These are phyloP conservation scores for Leccinum cinnamomeum DNA, from an alignment of 1,284 basidiomycete genomes.

Conservation along the genomic window DNA sequence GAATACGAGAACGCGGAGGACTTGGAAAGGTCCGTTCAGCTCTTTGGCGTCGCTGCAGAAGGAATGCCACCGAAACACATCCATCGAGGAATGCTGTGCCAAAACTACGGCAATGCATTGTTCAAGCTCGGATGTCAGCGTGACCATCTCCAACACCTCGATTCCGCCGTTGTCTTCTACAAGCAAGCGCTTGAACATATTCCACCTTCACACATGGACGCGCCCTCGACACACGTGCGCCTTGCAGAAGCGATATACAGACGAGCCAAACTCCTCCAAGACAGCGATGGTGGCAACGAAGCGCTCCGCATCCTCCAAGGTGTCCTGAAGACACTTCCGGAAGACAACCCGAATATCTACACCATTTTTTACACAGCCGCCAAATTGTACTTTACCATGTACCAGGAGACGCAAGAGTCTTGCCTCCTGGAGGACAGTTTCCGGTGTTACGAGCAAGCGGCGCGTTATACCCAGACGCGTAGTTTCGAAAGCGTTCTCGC, in stretches of 20 bases:
- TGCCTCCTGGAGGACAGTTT: conserved; percentile 20
- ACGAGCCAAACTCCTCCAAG: background rate
- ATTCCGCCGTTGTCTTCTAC: conserved; percentile 16
- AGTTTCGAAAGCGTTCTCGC: conserved; percentile 7
- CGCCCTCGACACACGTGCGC: background rate
- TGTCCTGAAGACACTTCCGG: conserved; percentile 5
- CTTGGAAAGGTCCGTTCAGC: conserved; percentile 11
- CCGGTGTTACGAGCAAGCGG: conserved; percentile 14
- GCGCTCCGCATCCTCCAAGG: conserved; percentile 2
- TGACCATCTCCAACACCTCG: conserved; percentile 6
- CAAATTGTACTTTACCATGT: background rate
- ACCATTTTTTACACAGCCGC: conserved; percentile 1
- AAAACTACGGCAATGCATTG: conserved; percentile 16
- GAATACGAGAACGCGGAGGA: conserved; percentile 7
- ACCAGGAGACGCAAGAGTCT: background rate
- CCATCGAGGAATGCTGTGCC: conserved; percentile 9
- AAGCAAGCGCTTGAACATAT: conserved; percentile 9
- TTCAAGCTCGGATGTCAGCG: conserved; percentile 4
- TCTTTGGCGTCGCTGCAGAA: conserved; percentile 14
- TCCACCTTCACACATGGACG: conserved; percentile 17
- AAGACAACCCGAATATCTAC: conserved; percentile 3
- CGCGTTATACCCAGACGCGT: background rate
- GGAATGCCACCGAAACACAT: conserved; percentile 19
- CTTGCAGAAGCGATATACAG: conserved; percentile 9
- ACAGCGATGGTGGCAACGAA: background rate